Conservation (phyloP, 2,329 filamentous ascomycete genomes). For the Piedraia hortae region DNA sequence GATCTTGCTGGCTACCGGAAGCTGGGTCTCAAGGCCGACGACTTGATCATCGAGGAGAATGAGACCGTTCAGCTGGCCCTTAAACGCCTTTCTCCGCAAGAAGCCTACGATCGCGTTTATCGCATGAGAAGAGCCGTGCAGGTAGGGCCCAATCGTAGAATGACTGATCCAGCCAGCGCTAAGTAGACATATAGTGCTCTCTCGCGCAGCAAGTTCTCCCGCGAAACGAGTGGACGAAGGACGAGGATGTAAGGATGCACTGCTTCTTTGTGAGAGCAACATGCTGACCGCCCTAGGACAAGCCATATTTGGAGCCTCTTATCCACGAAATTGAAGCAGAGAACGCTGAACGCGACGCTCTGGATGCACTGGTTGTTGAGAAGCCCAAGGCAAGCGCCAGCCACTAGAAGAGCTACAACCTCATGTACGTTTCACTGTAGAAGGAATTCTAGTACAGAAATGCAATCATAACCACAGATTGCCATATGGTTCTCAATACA, state of each 20-base stretch:
- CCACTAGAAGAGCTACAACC: constrained; percentile 1
- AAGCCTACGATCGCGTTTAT: constrained; percentile 90
- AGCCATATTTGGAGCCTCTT: constrained; percentile 36
- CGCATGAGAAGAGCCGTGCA: constrained; percentile 88
- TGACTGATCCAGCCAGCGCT: not conserved
- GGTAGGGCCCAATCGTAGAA: constrained; percentile 18
- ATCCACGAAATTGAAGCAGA: constrained; percentile 43
- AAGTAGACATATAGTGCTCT: constrained; percentile 24
- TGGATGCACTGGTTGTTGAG: constrained; percentile 36
- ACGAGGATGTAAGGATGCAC: constrained; percentile 26
- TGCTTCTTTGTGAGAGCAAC: not conserved
- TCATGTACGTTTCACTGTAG: not conserved
- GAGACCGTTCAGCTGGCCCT: constrained; percentile 65
- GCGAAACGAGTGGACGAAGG: constrained; percentile 37
- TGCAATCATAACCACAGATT: constrained; percentile 3
- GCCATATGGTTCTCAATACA: not conserved
- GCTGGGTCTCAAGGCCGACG: constrained; percentile 79
- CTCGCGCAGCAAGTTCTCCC: constrained; percentile 37
- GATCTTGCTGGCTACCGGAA: constrained; percentile 78
- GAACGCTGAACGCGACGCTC: constrained; percentile 36
- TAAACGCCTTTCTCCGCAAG: constrained; percentile 68
- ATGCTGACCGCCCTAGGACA: constrained; percentile 23
- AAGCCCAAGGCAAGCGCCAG: constrained; percentile 11
- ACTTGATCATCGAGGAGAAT: constrained; percentile 81
- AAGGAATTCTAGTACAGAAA: not conserved